Base-by-base conservation (phyloP, 495 filamentous ascomycete species). In the Aspergillus baeticus region DNA sequence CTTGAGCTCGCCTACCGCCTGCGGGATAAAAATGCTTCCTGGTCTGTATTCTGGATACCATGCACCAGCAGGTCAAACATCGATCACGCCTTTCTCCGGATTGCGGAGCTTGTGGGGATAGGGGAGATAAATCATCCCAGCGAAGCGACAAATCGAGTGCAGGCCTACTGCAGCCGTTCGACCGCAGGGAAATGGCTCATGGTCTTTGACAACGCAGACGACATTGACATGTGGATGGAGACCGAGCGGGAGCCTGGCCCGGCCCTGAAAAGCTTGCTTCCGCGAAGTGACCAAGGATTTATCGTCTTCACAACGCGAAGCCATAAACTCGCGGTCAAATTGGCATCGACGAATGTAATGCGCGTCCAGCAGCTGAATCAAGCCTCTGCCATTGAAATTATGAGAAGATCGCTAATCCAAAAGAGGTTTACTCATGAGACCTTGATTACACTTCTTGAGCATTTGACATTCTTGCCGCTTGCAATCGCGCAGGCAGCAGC, bases 361-460 rank as follows among this genome's bases (percentile, higher is more conserved):
- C 15, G 4, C 13, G 10, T 37, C 15, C 35, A 10, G 4, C 11
- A 38, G 5, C 8, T 39, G 18, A 35, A 51, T 39, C n/a, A 38
- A 13, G 39, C 3, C 18, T 39, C 35, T 22, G 22, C 34, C 34
- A 38, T 23, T 10, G 20, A 39, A 6, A 35, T 51, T 6, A 11
- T 51, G 1, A 6, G 21, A n/a, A 35, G 5, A 13, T 39, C 34
- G 21, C n/a, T 42, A 3, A 18, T 42, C 11, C 39, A 42, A 17
- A 22, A 58, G 39, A 5, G 42, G 1, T 49, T 55, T 46, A 8
- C 39, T 10, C 57, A 5, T 57, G 5, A 57, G 51, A 41, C 55
- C 62, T 38, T 65, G 29, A 60, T 59, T 56, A 49, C 63, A 56
- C 66, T 69, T 31, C 33, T 56, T 1, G 55, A 36, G 44, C 54